Evolutionary conservation across 2,329 filamentous ascomycete genomes (phyloP).

Genomic region (Fusarium torreyae): DNA sequence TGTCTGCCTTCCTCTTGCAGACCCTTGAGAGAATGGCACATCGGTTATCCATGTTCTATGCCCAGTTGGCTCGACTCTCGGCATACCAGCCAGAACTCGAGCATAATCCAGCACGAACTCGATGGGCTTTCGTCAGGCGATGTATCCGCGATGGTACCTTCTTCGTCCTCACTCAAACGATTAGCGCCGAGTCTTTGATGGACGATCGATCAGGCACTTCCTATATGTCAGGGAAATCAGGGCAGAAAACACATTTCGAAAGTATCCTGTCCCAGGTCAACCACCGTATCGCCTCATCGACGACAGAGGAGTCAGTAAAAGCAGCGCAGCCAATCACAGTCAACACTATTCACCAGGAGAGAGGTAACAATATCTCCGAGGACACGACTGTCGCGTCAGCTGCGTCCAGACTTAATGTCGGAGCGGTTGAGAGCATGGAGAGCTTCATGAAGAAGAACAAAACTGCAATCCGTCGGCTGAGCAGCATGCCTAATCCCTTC

Average conservation of each 20-base stretch:
- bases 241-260: conserved; percentile 42
- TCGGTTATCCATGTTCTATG: conserved; percentile 66
- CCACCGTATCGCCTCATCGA: conserved; percentile 13
- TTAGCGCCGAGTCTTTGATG: conserved; percentile 24
- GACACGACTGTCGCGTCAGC: conserved; percentile 3
- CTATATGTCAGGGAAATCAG: conserved; percentile 31
- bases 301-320: not conserved
- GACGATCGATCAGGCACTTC: conserved; percentile 17
- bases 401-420: conserved; percentile 20
- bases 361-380: not conserved
- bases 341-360: conserved; percentile 34
- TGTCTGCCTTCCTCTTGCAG: conserved; percentile 65
- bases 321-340: not conserved
- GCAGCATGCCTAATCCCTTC: conserved; percentile 23
- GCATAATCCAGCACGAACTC: conserved; percentile 65
- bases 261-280: conserved; percentile 41
- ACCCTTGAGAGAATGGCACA: conserved; percentile 68
- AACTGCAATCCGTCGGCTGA: conserved; percentile 33
- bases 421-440: conserved; percentile 28
- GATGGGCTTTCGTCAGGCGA: conserved; percentile 66
- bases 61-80: conserved; percentile 63
- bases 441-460: conserved; percentile 42
- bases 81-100: conserved; percentile 68
- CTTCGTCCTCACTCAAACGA: conserved; percentile 62
- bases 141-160: conserved; percentile 66